phyloP scores from a whole-genome alignment of 306 rosid species.

The Pyrus communis region DNA sequence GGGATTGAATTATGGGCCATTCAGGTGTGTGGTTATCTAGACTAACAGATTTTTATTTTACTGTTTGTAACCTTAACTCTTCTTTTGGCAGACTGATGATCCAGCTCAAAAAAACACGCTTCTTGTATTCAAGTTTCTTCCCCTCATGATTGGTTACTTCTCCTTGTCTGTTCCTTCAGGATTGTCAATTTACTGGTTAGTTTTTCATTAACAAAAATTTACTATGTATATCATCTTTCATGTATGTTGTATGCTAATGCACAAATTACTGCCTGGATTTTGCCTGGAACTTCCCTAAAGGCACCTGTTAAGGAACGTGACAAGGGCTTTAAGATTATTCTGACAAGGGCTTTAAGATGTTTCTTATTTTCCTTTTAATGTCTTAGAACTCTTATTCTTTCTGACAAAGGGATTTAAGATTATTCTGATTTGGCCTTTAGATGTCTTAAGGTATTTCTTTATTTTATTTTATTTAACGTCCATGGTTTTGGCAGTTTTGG shows the following conservation, averaged over 20 bases:
- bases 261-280: not conserved
- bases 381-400: not conserved
- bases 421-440: not conserved
- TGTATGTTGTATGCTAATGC: not conserved
- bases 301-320: not conserved
- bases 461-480: not conserved
- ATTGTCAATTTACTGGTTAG: constrained; percentile 96
- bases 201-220: constrained; percentile 21
- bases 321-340: too few species aligned
- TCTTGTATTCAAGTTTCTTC: constrained; percentile 92
- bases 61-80: constrained; percentile 17
- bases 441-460: not conserved
- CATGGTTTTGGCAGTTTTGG: not conserved
- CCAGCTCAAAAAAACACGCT: constrained; percentile 86
- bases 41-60: not conserved
- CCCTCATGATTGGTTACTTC: constrained; percentile 99
- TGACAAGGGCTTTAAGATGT: not conserved
- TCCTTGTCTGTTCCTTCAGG: constrained; percentile 97
- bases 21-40: not conserved
- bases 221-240: not conserved
- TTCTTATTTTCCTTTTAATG: not conserved
- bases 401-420: not conserved
- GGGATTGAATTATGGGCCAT: not conserved
- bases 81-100: constrained; percentile 78
- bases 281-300: not conserved